Base-by-base conservation (phyloP, 1,139 yeast genomes). In the Yarrowia galli region DNA sequence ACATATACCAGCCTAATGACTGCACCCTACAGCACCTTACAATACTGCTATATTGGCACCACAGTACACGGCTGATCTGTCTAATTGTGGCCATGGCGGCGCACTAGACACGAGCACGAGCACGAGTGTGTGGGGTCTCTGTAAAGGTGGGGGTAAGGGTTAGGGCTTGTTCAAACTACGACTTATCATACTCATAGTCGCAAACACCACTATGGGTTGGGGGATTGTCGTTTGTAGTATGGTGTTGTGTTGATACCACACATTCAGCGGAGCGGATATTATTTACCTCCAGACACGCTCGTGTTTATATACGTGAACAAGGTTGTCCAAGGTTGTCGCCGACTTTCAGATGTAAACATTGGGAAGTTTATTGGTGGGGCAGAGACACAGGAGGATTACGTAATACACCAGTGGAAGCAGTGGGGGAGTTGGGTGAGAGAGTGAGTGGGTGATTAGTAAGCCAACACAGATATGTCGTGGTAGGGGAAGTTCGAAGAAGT, bases 321-420 rank as follows among this genome's bases (percentile, higher is more conserved):
- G 25, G 38, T 49, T 49, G 23, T 2, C 40, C 56, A 49, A 18
- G 25, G 38, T 49, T 49, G n/a, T 2, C 40, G 10, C 12, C 18
- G 25, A n/a, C 16, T 32, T 49, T 32, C 56, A 49, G 56, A 49
- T 49, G 56, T 49, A 49, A 49, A 49, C 56, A 49, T 28, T 46
- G 38, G 38, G 22, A 32, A 28, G 16, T 18, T 32, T 9, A 32
- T 28, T 3, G 20, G 25, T 8, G 36, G 6, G 18, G 35, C 4
- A 13, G 20, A 23, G 2, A 16, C 3, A 16, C 15, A 25, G 35
- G 20, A 20, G 16, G 32, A 46, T 46, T 13, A 22, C 25, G 25
- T 22, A 43, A 43, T 9, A 20, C 16, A 25, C 10, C 32, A 7
- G 7, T 28, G 32, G 32, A 28, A 28, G 36, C 36, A 10, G 36